Evolutionary conservation across 2,329 filamentous ascomycete genomes (phyloP).

Genomic region (Talaromyces sp.): DNA sequence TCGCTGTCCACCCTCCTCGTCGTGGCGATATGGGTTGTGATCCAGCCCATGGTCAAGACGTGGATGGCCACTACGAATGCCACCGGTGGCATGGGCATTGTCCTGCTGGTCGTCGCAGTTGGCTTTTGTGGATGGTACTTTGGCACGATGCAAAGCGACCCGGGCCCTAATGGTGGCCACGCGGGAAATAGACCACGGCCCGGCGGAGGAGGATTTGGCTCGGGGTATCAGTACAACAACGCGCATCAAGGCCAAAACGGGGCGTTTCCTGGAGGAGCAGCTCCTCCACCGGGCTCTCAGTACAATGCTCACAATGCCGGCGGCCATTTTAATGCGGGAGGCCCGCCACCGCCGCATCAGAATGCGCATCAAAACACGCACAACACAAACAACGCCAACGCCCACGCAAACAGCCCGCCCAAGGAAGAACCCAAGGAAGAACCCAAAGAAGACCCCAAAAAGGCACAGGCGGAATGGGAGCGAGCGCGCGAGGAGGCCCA

Average conservation of each 20-base stretch:
- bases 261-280: conserved; percentile 1
- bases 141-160: conserved; percentile 58
- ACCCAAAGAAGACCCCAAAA: conserved; percentile 6
- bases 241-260: conserved; percentile 7
- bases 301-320: conserved; percentile 22
- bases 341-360: conserved; percentile 16
- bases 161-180: conserved; percentile 21
- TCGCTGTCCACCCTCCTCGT: conserved; percentile 70
- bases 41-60: conserved; percentile 66
- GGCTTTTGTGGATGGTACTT: conserved; percentile 74
- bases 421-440: conserved; percentile 6
- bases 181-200: background rate
- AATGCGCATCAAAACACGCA: conserved; percentile 3
- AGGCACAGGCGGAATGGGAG: conserved; percentile 11
- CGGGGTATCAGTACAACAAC: conserved; percentile 17
- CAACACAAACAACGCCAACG: background rate
- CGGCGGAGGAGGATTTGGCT: conserved; percentile 26
- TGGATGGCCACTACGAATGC: conserved; percentile 70
- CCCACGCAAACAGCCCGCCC: background rate
- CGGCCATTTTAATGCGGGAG: conserved; percentile 27
- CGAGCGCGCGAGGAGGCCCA: conserved; percentile 11
- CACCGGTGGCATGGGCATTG: conserved; percentile 67
- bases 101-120: conserved; percentile 66
- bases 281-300: conserved; percentile 4
- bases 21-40: conserved; percentile 65